Evolutionary conservation across 495 filamentous ascomycete species (phyloP).

Genomic region (Penicillium pulvis): DNA sequence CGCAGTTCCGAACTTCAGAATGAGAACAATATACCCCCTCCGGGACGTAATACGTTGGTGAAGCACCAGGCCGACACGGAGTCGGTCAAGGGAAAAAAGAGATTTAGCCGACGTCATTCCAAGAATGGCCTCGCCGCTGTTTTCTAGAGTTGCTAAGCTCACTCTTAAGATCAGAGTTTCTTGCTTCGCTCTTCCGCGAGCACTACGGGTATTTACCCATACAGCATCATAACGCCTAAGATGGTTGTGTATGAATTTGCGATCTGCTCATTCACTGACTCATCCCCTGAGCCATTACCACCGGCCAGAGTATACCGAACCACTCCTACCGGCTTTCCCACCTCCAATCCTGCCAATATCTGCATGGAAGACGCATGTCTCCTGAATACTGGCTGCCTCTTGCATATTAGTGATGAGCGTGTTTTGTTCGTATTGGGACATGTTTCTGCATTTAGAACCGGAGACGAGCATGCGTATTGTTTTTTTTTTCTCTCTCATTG

Average conservation of each 20-base stretch:
- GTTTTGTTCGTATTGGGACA: constrained; percentile 27
- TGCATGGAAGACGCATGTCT: constrained; percentile 19
- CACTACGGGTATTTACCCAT: background rate
- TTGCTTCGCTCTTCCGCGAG: constrained; percentile 3
- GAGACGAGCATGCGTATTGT: constrained; percentile 42
- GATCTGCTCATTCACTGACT: background rate
- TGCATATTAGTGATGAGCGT: constrained; percentile 50
- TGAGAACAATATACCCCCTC: constrained; percentile 23
- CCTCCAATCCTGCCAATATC: background rate
- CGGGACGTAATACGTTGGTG: constrained; percentile 49
- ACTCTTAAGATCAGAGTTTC: background rate
- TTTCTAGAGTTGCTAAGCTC: constrained; percentile 50
- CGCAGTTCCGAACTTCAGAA: constrained; percentile 45
- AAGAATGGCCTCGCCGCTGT: constrained; percentile 87
- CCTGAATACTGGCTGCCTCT: constrained; percentile 28
- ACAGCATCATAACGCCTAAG: background rate
- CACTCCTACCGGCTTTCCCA: background rate
- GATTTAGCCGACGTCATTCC: constrained; percentile 87
- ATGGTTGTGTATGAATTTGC: background rate
- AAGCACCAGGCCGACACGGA: constrained; percentile 56
- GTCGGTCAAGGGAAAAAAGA: constrained; percentile 64
- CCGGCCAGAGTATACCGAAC: background rate
- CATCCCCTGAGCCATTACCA: background rate
- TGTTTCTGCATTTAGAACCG: constrained; percentile 47
- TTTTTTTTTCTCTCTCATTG: constrained; percentile 21